Evolutionary conservation across 2,329 filamentous ascomycete genomes (phyloP).

Genomic region (Penicillium sp.): DNA sequence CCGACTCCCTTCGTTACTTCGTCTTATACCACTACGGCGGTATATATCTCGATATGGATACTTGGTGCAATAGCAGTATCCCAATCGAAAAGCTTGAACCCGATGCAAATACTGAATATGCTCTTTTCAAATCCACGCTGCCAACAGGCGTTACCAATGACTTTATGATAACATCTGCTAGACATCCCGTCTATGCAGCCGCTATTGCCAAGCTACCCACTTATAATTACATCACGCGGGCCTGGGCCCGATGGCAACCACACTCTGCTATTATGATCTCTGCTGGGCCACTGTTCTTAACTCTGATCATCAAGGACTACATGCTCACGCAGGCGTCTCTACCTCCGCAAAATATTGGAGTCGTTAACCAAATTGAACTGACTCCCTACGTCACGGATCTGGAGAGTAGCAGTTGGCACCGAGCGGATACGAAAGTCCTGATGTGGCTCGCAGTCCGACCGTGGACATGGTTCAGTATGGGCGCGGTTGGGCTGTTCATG

Average conservation of each 20-base stretch:
- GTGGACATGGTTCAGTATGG: background rate
- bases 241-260: background rate
- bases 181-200: background rate
- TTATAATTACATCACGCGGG: background rate
- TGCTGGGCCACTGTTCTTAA: background rate
- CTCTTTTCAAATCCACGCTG: background rate
- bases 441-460: background rate
- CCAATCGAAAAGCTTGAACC: too few species aligned
- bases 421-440: background rate
- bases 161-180: background rate
- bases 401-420: background rate
- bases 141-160: background rate
- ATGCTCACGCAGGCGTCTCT: background rate
- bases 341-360: background rate
- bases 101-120: too few species aligned
- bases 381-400: background rate
- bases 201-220: background rate
- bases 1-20: constrained; percentile 9
- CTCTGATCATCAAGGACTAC: background rate
- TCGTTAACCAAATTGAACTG: background rate
- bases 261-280: background rate
- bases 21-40: constrained; percentile 3
- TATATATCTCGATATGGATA: too few species aligned
- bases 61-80: too few species aligned
- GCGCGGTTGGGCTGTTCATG: background rate